Evolutionary conservation across 2,329 filamentous ascomycete genomes (phyloP), one percentile per base, ranked within the genome.

Genomic region (Nemania sp.): DNA sequence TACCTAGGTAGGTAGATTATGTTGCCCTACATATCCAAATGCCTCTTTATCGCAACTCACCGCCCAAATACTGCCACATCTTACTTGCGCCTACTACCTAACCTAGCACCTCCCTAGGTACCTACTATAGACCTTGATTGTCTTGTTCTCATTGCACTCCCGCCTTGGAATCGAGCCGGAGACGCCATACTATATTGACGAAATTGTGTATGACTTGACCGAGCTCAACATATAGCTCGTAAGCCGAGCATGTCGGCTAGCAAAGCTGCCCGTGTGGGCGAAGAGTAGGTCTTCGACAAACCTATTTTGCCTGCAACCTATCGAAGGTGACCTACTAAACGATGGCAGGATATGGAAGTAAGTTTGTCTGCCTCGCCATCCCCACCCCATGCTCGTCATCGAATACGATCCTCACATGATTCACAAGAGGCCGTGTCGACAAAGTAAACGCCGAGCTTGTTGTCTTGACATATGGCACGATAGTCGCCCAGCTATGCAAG

Each of bases 371-470:
- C 41, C 45, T 43, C 41, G 24, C 47, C 47, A n/a, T 24, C 51
- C 49, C 38, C 51, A 13, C 54, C 61, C 52, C n/a, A 59, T 41
- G 18, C 24, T 8, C 29, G 10, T 57, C 26, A 20, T 52, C n/a
- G 55, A 56, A 63, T 57, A 11, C 55, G 57, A 47, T 58, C 49
- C 67, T 77, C 57, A 77, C 61, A 55, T 53, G 20, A 35, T 35
- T 57, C 35, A 15, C 53, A 79, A 98, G 95, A 83, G 97, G 93
- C 68, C 92, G 94, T 77, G 92, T 98, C 77, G 95, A 98, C 82
- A 98, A 98, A 82, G 94, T 98, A 84, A 98, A 98, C 82, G 93
- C 96, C 72, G 96, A 99, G 84, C 88, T 99, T 69, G 95, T 99
- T 60, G 98, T 94, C 53, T 88, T 99, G 76, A 99, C 96, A 35